phyloP scores from a whole-genome alignment of 23 red algal genomes.

The Gracilaria gracilis region DNA sequence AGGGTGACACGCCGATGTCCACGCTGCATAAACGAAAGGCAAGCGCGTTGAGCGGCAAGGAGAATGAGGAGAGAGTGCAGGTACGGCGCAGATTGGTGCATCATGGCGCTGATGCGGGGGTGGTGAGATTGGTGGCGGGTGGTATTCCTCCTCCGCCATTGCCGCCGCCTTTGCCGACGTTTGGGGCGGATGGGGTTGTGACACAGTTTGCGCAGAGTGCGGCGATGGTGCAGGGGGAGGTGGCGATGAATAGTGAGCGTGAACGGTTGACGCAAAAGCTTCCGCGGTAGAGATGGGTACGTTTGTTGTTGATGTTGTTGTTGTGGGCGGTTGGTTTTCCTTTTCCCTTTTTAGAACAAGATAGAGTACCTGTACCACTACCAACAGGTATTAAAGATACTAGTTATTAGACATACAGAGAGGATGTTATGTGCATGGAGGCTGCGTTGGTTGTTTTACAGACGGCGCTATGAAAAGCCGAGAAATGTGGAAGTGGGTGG shows the following conservation, averaged over 20 bases:
- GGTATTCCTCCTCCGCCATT: conserved; percentile 32
- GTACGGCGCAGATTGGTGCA: neutral
- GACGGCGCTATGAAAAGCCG: conserved; percentile 25
- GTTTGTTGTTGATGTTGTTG: neutral
- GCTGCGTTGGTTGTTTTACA: neutral
- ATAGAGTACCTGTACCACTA: neutral
- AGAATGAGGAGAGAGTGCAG: conserved; percentile 5
- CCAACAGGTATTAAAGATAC: conserved; percentile 13
- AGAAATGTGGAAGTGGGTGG: conserved; percentile 13
- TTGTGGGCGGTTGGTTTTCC: neutral
- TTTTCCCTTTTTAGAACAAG: conserved; percentile 26
- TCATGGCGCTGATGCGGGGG: neutral
- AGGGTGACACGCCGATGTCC: neutral
- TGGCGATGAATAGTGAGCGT: neutral
- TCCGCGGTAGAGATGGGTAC: neutral
- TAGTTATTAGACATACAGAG: conserved; percentile 27
- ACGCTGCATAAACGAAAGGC: conserved; percentile 14
- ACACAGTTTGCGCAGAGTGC: neutral
- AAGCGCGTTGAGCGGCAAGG: conserved; percentile 7
- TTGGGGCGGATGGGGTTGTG: neutral
- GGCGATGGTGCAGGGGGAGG: neutral
- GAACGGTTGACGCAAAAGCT: neutral
- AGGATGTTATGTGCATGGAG: neutral
- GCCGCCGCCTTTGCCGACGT: conserved; percentile 27
- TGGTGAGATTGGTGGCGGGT: conserved; percentile 13